Evolutionary conservation across 116 monocot species (phyloP), one percentile per base, ranked within the genome.

Genomic region (Dioscorea cayenensis): DNA sequence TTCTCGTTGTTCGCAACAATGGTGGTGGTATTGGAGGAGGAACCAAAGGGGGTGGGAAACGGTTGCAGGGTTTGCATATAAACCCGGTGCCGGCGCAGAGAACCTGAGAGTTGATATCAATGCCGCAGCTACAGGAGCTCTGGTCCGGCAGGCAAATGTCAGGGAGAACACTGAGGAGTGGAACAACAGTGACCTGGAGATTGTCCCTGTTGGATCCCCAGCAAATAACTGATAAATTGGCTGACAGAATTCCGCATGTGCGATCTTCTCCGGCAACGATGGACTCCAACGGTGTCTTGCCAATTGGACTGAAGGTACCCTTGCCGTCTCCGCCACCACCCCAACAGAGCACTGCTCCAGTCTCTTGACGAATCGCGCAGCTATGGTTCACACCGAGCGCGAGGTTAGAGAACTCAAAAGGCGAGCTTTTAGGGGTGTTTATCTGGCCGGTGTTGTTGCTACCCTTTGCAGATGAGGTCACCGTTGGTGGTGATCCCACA

Each of bases 211-310:
- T 27, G 0, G 78, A 60, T 3, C 38, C 23, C 96, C 96, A 96
- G 70, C 96, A 96, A 2, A 84, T 18, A 9, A 92, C 80, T 10
- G 84, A 77, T 17, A 88, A 83, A 74, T 90, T 88, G 6, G 14
- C 10, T 3, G 75, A 74, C 13, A 63, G 60, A 17, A 96, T 29
- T 5, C 88, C 96, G 66, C 96, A 96, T 19, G 90, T 90, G 50
- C 86, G 78, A 38, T 92, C 75, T 4, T 83, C 92, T 10, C 88
- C 92, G 28, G 96, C 84, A 51, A 86, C 96, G 32, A 96, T 70
- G 58, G 79, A 60, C 60, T 69, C 86, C 67, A 92, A 71, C 23
- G 74, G 51, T 5, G 76, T 82, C 6, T 37, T 64, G 10, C 50
- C 73, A 14, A 62, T 76, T 17, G 90, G 90, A 28, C 12, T 28